Evolutionary conservation across 2,329 filamentous ascomycete species (phyloP).

Genomic region (Decorospora gaudefroyi): DNA sequence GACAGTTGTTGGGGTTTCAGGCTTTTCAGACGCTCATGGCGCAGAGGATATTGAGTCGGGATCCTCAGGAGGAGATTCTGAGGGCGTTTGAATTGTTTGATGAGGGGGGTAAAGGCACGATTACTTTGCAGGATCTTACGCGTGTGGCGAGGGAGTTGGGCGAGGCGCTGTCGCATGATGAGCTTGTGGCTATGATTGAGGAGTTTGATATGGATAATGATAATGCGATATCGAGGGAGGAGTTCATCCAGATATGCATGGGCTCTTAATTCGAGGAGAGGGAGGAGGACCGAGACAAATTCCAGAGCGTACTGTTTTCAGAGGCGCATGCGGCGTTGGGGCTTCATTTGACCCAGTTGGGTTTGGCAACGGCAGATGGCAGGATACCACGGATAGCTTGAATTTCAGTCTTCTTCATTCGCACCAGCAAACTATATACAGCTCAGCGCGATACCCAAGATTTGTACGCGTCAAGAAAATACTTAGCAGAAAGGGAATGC

Average conservation of each 20-base stretch:
- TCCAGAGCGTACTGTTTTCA: neutral
- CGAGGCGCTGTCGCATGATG: slow-evolving; percentile 89
- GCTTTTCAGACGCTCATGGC: slow-evolving; percentile 76
- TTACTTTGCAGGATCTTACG: slow-evolving; percentile 84
- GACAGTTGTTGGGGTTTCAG: slow-evolving; percentile 72
- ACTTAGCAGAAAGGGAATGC: slow-evolving; percentile 4
- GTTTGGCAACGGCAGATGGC: neutral
- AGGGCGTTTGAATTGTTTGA: slow-evolving; percentile 94
- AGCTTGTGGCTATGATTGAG: slow-evolving; percentile 94
- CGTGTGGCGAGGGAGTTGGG: slow-evolving; percentile 88
- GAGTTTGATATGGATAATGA: slow-evolving; percentile 96
- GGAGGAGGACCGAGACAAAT: neutral
- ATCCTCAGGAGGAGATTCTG: slow-evolving; percentile 88
- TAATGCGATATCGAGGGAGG: slow-evolving; percentile 69
- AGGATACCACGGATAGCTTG: slow-evolving; percentile 7
- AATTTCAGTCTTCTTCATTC: slow-evolving; percentile 30
- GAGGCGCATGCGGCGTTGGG: slow-evolving; percentile 13
- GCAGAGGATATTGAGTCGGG: slow-evolving; percentile 76
- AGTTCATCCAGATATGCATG: slow-evolving; percentile 69
- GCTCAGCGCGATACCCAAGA: slow-evolving; percentile 29
- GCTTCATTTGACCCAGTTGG: neutral
- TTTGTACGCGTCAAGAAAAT: slow-evolving; percentile 13
- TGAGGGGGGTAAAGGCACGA: slow-evolving; percentile 85
- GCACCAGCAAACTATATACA: slow-evolving; percentile 45
- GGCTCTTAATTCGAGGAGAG: slow-evolving; percentile 38